Evolutionary conservation across 257 asterid genomes (phyloP).

Genomic region (Solanum sparsipilum): DNA sequence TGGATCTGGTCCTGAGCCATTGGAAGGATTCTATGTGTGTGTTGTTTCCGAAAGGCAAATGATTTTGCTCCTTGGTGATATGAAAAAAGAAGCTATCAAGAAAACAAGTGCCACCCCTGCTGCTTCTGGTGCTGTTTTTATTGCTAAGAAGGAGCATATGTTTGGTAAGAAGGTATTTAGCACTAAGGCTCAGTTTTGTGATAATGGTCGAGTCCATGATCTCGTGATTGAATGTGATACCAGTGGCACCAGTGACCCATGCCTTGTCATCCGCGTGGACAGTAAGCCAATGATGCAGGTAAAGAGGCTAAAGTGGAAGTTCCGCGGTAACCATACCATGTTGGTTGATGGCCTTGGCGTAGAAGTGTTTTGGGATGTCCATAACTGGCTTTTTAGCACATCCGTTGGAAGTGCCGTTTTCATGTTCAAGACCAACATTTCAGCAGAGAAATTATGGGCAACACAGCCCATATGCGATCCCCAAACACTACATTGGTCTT

Average conservation of each 20-base stretch:
- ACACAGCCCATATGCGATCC: constrained; percentile 28
- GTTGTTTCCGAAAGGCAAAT: constrained; percentile 29
- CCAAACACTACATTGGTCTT: constrained; percentile 21
- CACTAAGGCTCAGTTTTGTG: constrained; percentile 23
- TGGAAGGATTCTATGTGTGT: constrained; percentile 29
- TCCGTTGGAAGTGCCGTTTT: constrained; percentile 26
- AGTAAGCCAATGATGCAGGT: constrained; percentile 33
- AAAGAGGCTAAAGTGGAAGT: constrained; percentile 36
- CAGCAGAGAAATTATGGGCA: constrained; percentile 35
- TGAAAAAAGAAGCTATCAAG: constrained; percentile 33
- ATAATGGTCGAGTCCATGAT: constrained; percentile 26
- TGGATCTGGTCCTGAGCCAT: constrained; percentile 41
- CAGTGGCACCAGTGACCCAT: constrained; percentile 16
- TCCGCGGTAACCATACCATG: constrained; percentile 36
- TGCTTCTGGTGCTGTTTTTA: constrained; percentile 18
- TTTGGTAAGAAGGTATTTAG: constrained; percentile 32
- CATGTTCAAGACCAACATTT: constrained; percentile 33
- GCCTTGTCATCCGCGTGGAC: constrained; percentile 30
- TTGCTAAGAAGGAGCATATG: constrained; percentile 29
- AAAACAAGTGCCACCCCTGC: constrained; percentile 23
- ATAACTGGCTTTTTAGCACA: constrained; percentile 34
- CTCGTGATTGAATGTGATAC: constrained; percentile 37
- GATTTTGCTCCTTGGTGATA: constrained; percentile 32
- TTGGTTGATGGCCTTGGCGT: constrained; percentile 32
- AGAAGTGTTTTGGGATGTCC: constrained; percentile 41